Base-by-base conservation (phyloP, 306 rosid genomes). In the Astragalus membranaceus region DNA sequence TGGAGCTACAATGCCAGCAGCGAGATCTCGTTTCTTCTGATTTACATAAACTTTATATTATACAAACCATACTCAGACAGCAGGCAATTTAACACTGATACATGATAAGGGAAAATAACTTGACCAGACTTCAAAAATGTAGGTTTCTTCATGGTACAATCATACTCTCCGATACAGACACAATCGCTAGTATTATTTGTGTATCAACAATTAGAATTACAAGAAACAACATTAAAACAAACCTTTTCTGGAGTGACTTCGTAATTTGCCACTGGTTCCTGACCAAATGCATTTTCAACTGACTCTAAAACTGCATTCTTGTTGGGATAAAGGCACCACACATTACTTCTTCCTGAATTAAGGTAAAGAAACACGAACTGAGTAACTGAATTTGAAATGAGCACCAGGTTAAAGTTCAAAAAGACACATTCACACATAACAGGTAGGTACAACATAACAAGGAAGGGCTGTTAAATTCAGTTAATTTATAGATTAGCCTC, bases 321-420 rank as follows among this genome's bases (percentile, higher is more conserved):
- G 84, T 93, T 93, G 58, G 98, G 98, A 85, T 93, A 93, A 58
- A 93, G 98, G 85, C 97, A 93, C 87, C 94, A 85, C 66, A 90
- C 90, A 11, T 84, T 90, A 58, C 70, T 64, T 79, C 86, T 87
- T 51, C 96, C 98, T 90, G 88, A 63, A 80, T 39, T 46, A 66
- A 69, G 15, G 7, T 41, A 67, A 73, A 69, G n/a, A 32, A 60
- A 13, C 1, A 72, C 17, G 26, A 44, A 57, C 46, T 67, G 72
- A 67, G 72, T 4, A 70, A 69, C 6, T 62, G 48, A 63, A 54
- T 10, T 13, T 13, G 43, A 79, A 62, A 53, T 42, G 13, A 26
- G 50, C 64, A 14, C 32, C 32, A 72, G 52, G 68, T 50, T 49
- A 58, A 61, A 48, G 20, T 44, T 53, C 30, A n/a, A 57, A 33